These are phyloP conservation scores for Pythium dissotocum DNA, from an alignment of 352 stramenopile species.

Conservation along the genomic window DNA sequence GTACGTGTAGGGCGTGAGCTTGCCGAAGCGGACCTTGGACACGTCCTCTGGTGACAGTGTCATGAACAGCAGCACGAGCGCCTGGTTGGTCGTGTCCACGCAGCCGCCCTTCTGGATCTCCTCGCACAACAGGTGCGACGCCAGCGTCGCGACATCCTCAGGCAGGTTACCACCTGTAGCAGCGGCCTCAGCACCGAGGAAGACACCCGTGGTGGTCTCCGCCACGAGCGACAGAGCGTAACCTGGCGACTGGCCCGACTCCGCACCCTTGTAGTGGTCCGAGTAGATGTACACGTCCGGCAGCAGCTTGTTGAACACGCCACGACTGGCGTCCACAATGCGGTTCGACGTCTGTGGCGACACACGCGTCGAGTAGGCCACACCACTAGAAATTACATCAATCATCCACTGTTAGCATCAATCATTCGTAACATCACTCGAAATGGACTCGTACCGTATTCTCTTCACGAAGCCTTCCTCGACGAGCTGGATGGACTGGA, in stretches of 20 bases:
- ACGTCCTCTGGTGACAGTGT: slow-evolving; percentile 98
- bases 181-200: slow-evolving; percentile 93
- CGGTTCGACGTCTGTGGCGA: slow-evolving; percentile 97
- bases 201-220: slow-evolving; percentile 96
- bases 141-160: slow-evolving; percentile 95
- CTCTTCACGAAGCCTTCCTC: slow-evolving; percentile 98
- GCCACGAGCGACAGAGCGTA: slow-evolving; percentile 94
- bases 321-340: slow-evolving; percentile 95
- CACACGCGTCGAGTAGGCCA: slow-evolving; percentile 96
- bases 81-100: slow-evolving; percentile 95
- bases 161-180: slow-evolving; percentile 86
- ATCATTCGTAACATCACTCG: not conserved
- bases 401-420: not conserved
- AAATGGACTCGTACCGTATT: slow-evolving; percentile 68
- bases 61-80: slow-evolving; percentile 97
- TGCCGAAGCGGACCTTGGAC: slow-evolving; percentile 91
- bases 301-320: slow-evolving; percentile 97
- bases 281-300: slow-evolving; percentile 99
- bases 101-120: slow-evolving; percentile 95
- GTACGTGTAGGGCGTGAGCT: slow-evolving; percentile 85
- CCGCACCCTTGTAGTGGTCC: slow-evolving; percentile 95
- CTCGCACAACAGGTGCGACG: slow-evolving; percentile 94
- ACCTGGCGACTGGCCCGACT: slow-evolving; percentile 89
- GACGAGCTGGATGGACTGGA: slow-evolving; percentile 94
- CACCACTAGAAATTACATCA: slow-evolving; percentile 55